phyloP scores from a whole-genome alignment of 108 stramenopile species.

The Skeletonema tropicum region DNA sequence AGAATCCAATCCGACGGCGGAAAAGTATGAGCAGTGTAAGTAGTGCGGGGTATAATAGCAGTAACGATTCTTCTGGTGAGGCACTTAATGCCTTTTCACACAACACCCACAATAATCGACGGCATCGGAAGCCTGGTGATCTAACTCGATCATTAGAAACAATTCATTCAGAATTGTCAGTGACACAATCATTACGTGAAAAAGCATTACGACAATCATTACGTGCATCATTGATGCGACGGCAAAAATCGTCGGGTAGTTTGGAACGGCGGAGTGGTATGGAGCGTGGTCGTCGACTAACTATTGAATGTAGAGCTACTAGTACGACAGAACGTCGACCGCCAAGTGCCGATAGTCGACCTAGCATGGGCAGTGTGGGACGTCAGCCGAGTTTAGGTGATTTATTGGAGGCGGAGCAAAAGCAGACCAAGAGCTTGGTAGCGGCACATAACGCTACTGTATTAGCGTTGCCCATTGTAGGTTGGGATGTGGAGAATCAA shows the following conservation, averaged over 20 bases:
- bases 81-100: background rate
- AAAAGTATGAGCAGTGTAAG: too few species aligned
- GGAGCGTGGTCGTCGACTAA: background rate
- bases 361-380: background rate
- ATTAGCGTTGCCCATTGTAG: background rate
- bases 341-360: too few species aligned
- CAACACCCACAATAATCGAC: background rate
- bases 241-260: background rate
- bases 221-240: background rate
- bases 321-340: too few species aligned
- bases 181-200: background rate
- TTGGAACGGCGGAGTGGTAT: background rate
- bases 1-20: too few species aligned
- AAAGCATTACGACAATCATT: background rate
- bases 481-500: slow-evolving; percentile 8
- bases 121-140: background rate
- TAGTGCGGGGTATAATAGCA: background rate
- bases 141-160: background rate
- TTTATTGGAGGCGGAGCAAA: background rate
- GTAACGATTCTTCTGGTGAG: background rate
- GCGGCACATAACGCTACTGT: background rate
- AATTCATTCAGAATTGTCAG: background rate
- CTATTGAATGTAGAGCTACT: too few species aligned
- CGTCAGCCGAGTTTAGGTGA: background rate
- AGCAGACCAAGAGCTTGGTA: background rate